Conservation (phyloP, 257 asterid species). For the Striga asiatica region DNA sequence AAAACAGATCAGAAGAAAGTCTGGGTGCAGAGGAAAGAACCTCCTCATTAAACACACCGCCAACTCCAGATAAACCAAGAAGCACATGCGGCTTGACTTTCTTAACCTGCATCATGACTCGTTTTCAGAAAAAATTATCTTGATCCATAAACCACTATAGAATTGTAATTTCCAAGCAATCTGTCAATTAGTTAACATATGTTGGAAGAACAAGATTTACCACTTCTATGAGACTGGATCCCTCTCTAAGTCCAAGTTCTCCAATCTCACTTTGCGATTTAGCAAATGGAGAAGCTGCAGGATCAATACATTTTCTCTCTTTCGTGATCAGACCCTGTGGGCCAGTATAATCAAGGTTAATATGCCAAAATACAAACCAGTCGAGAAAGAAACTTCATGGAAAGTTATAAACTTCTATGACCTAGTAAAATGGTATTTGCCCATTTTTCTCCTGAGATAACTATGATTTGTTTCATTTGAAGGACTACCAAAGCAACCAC, state of each 20-base stretch:
- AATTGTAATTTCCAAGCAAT: constrained; percentile 9
- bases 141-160: constrained; percentile 4
- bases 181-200: constrained; percentile 11
- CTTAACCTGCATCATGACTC: constrained; percentile 57
- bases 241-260: constrained; percentile 74
- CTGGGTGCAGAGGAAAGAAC: constrained; percentile 25
- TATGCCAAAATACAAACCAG: neutral
- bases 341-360: constrained; percentile 18
- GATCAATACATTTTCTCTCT: constrained; percentile 77
- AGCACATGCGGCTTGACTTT: constrained; percentile 96
- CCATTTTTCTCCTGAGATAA: neutral
- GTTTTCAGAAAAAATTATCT: constrained; percentile 14
- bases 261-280: constrained; percentile 52
- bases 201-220: constrained; percentile 32
- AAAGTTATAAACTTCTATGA: neutral
- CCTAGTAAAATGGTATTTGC: neutral
- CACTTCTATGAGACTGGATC: constrained; percentile 82
- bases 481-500: neutral
- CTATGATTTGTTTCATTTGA: neutral
- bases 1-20: constrained; percentile 9
- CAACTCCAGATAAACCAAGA: constrained; percentile 98
- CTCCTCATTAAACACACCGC: constrained; percentile 86
- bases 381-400: neutral
- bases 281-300: constrained; percentile 92
- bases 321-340: constrained; percentile 87